Conservation (phyloP, 495 filamentous ascomycete species). For the Xylaria sp. region DNA sequence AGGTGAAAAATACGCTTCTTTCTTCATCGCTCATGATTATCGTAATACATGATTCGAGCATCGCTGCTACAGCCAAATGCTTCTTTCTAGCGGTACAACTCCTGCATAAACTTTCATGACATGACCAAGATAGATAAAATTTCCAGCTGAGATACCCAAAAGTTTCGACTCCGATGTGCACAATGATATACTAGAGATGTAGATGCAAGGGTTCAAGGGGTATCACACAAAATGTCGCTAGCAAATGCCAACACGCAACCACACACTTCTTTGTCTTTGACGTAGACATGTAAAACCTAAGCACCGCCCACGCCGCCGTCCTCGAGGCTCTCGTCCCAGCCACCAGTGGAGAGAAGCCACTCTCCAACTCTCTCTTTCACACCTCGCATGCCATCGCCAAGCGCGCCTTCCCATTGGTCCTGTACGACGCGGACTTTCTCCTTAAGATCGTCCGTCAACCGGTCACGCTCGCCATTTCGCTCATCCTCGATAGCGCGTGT, state of each 20-base stretch:
- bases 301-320: constrained; percentile 55
- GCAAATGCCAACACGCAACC: constrained; percentile 17
- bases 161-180: constrained; percentile 18
- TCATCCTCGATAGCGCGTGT: constrained; percentile 65
- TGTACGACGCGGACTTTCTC: constrained; percentile 90
- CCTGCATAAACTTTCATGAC: not conserved
- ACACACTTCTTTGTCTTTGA: not conserved
- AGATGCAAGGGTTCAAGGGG: constrained; percentile 17
- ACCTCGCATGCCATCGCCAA: constrained; percentile 56
- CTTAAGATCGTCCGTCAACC: constrained; percentile 85
- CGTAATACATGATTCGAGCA: constrained; percentile 15
- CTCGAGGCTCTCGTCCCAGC: constrained; percentile 73
- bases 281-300: constrained; percentile 24
- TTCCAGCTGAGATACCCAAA: no score
- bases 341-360: constrained; percentile 71
- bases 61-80: not conserved
- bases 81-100: not conserved
- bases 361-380: constrained; percentile 65
- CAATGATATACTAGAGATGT: not conserved
- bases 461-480: constrained; percentile 66
- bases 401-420: constrained; percentile 73
- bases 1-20: not conserved
- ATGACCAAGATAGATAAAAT: not conserved
- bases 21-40: constrained; percentile 12
- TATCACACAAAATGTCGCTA: constrained; percentile 24